Base-by-base conservation (phyloP, 768 basidiomycete genomes). In the Boletus speciosus region DNA sequence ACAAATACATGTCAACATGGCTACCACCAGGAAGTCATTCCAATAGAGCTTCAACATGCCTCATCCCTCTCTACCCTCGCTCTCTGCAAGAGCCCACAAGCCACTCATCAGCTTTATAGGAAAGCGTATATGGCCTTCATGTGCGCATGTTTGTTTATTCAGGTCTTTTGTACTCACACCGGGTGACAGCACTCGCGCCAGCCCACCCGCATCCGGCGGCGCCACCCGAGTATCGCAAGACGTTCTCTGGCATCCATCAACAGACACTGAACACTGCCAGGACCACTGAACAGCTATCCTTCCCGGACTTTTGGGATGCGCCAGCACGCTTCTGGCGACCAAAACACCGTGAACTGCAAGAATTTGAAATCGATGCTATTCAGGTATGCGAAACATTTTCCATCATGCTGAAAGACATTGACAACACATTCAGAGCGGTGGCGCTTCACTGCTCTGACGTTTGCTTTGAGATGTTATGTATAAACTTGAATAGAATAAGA, bases 91-190 rank as follows among this genome's bases (percentile, higher is more conserved):
- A 59, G 74, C 66, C 1, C 83, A 82, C 64, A 79, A 76, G 55
- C 84, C 83, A 27, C 77, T 85, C 56, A 87, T 88, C 38, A 76
- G 69, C 59, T 86, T 86, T 63, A 53, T 86, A 14, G 85, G 86
- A 53, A 84, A 78, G 68, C 79, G 85, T 9, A 59, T 66, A 5
- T 78, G 76, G 73, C 78, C 81, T 11, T 71, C 72, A 19, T 61
- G 81, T 82, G 54, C 56, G 78, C 56, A 21, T 45, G 6, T 12
- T 7, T 2, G 45, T 29, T 8, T 12, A 2, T 45, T 27, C 5
- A 0, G 5, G 1, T 35, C 9, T 3, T 16, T 7, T 11, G 12
- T 23, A 11, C 52, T 59, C 38, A 65, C 16, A 48, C 25, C 5
- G 14, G 73, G 70, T 2, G n/a, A 61, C 70, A 66, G 77, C 75